phyloP scores from a whole-genome alignment of 2,329 filamentous ascomycete genomes.

The Fusarium caatingaense region DNA sequence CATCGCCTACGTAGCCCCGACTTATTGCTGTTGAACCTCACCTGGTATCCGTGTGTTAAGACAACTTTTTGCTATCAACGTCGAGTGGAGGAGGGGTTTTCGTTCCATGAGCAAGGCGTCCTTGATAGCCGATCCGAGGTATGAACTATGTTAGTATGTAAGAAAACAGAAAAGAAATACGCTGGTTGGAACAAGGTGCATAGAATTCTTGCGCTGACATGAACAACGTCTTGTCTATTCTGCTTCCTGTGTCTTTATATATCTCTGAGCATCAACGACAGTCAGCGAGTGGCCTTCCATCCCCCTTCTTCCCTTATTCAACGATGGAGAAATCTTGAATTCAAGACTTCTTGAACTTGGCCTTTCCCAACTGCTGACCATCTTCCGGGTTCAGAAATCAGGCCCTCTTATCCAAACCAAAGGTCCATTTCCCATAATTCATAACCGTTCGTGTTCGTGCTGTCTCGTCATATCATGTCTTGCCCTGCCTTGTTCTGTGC shows the following conservation, averaged over 20 bases:
- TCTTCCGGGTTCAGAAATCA: neutral
- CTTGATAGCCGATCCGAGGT: neutral
- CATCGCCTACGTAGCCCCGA: neutral
- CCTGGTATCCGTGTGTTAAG: neutral
- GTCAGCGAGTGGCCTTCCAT: constrained; percentile 13
- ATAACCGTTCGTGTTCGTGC: constrained; percentile 28
- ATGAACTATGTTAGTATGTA: neutral
- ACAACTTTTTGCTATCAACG: neutral
- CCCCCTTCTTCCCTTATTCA: neutral
- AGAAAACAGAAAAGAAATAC: neutral
- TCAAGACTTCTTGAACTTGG: neutral
- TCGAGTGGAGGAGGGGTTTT: neutral
- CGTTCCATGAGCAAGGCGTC: neutral
- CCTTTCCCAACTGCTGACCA: neutral
- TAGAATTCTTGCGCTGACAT: constrained; percentile 7
- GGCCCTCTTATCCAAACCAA: constrained; percentile 6
- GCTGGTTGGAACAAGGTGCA: neutral
- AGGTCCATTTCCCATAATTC: constrained; percentile 30
- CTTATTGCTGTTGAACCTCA: neutral
- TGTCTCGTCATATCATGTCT: neutral
- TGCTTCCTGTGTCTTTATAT: constrained; percentile 5
- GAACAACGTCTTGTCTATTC: constrained; percentile 29
- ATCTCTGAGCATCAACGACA: constrained; percentile 7
- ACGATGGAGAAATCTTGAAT: neutral
- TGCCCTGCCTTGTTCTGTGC: constrained; percentile 3